Evolutionary conservation across 2,329 filamentous ascomycete species (phyloP), one percentile per base, ranked within the genome.

Genomic region (Claviceps arundinis): DNA sequence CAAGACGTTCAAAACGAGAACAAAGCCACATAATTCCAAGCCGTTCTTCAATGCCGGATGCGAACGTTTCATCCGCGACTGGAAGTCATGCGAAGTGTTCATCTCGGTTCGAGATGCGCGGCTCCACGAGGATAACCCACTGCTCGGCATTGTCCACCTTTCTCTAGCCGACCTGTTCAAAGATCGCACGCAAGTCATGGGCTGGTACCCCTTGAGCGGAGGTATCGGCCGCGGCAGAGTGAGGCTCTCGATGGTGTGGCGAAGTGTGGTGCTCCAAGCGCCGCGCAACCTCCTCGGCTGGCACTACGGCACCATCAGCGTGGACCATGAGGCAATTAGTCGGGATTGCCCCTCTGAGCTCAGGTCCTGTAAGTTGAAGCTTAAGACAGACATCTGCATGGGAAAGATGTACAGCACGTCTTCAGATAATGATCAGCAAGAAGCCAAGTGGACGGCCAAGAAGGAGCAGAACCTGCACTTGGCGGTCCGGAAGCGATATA

Each of bases 31-130:
- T 68, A 88, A 87, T 56, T 76, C 81, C 0, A 87, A 87, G 59
- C 85, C 85, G 0, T 89, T 88, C 65, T 89, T 85, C 72, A 89
- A 89, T 57, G 85, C 85, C 2, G 82, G 82, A 5, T 86, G 80
- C 2, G 85, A 89, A 63, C 76, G 82, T 5, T 87, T 87, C 56
- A 74, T 89, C 41, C 72, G 78, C 13, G 81, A 89, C 61, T 87
- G 84, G 76, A 72, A 71, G 16, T 78, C 74, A 13, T 76, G 81
- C 1, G 84, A 88, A 62, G 71, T 88, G 37, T 82, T 85, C 56
- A 68, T 89, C 34, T 73, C 76, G 1, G 82, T 87, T 1, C 76
- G 83, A 11, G 85, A 89, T 61, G 72, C 78, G 19, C 74, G 84
- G 4, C 72, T 86, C 22, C 77, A 84, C 50, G 85, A 89, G 61